phyloP scores from a whole-genome alignment of 2,329 filamentous ascomycete genomes.

The Penicillium sp. region DNA sequence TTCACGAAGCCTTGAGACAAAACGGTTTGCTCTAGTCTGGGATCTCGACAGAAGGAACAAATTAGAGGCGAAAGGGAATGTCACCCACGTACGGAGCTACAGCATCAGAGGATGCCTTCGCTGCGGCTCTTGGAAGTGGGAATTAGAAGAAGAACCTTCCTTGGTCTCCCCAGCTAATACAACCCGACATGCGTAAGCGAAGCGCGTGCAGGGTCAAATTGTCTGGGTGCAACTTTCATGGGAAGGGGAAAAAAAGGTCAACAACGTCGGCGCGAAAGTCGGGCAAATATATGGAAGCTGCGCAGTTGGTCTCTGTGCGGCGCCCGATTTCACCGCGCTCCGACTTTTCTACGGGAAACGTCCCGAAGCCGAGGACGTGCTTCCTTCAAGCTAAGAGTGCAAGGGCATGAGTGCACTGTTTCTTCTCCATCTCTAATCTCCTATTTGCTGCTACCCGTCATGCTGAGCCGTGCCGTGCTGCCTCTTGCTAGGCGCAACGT shows the following conservation, averaged over 20 bases:
- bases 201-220: constrained; percentile 61
- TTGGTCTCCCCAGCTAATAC: constrained; percentile 57
- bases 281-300: constrained; percentile 21
- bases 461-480: constrained; percentile 50
- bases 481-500: constrained; percentile 48
- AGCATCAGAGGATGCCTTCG: constrained; percentile 49
- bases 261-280: constrained; percentile 8
- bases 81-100: constrained; percentile 53
- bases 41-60: neutral
- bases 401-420: constrained; percentile 25
- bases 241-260: constrained; percentile 43
- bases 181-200: constrained; percentile 58
- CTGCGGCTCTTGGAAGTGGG: constrained; percentile 54
- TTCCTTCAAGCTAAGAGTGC: constrained; percentile 1
- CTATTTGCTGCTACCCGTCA: constrained; percentile 26
- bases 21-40: neutral
- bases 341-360: constrained; percentile 35
- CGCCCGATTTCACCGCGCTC: constrained; percentile 27
- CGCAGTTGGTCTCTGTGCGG: constrained; percentile 26
- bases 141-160: constrained; percentile 37
- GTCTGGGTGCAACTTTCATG: constrained; percentile 60
- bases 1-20: neutral
- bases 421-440: constrained; percentile 12
- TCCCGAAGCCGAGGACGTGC: constrained; percentile 9
- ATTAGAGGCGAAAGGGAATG: constrained; percentile 29